A percentile compares a stretch with the other conserved stretches of the same genome.
phyloP scores from a whole-genome alignment of 306 rosid genomes.

The Malus asiatica region DNA sequence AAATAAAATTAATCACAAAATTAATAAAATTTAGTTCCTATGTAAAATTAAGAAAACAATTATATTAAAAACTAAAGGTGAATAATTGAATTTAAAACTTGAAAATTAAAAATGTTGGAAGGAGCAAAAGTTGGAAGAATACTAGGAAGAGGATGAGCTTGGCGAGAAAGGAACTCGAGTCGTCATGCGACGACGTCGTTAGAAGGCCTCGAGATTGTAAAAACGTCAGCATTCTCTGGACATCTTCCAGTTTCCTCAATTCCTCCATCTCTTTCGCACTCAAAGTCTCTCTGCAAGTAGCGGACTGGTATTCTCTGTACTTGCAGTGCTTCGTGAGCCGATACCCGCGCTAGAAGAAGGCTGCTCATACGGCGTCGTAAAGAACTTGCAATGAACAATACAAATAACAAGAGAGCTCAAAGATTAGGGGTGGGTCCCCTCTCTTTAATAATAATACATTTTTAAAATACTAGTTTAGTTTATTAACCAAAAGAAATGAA shows the following conservation, averaged over 20 bases:
- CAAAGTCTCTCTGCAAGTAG: not conserved
- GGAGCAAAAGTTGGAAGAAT: not conserved
- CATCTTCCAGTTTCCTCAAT: constrained; percentile 49
- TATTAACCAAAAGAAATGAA: too few species aligned
- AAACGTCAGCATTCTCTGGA: constrained; percentile 35
- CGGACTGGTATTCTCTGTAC: not conserved
- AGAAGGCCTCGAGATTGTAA: constrained; percentile 30
- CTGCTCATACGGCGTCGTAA: too few species aligned
- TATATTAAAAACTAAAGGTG: too few species aligned
- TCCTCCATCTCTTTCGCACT: constrained; percentile 34
- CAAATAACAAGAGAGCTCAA: too few species aligned
- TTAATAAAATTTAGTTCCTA: not conserved
- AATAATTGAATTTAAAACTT: not conserved
- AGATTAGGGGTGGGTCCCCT: too few species aligned
- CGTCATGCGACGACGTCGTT: constrained; percentile 8
- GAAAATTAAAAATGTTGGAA: not conserved
- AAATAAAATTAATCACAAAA: not conserved
- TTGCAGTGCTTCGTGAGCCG: too few species aligned
- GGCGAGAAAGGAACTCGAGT: constrained; percentile 44
- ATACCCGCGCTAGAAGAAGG: too few species aligned
- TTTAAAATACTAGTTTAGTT: too few species aligned
- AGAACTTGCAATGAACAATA: too few species aligned
- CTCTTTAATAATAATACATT: too few species aligned
- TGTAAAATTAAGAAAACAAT: not conserved
- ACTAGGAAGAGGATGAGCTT: constrained; percentile 52